Evolutionary conservation across 257 asterid species (phyloP).

Genomic region (Ilex asprella): DNA sequence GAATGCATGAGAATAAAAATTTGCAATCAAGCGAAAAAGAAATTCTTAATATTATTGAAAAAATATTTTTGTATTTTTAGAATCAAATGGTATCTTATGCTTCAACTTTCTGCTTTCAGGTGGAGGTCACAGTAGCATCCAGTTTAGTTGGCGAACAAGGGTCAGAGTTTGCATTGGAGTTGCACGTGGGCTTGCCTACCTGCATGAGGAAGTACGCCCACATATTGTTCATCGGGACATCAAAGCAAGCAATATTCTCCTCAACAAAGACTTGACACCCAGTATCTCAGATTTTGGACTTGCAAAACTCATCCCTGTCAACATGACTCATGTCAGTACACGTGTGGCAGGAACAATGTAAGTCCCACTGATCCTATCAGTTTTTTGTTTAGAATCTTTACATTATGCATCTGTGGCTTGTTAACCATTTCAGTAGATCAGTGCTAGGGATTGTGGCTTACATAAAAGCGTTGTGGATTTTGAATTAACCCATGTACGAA

Average conservation of each 20-base stretch:
- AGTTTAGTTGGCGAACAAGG: slow-evolving; percentile 67
- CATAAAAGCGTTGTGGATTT: no score
- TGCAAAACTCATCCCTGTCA: slow-evolving; percentile 84
- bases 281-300: slow-evolving; percentile 95
- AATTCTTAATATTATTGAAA: no score
- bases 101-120: slow-evolving; percentile 35
- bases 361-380: slow-evolving; percentile 17
- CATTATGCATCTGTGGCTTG: not conserved
- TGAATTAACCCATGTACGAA: no score
- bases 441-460: no score
- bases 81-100: slow-evolving; percentile 11
- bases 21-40: no score
- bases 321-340: slow-evolving; percentile 87
- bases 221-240: slow-evolving; percentile 91
- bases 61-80: not conserved
- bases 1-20: no score
- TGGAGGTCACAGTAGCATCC: slow-evolving; percentile 32
- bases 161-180: slow-evolving; percentile 63
- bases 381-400: not conserved
- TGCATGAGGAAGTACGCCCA: slow-evolving; percentile 91
- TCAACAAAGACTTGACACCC: slow-evolving; percentile 72
- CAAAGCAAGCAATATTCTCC: slow-evolving; percentile 95
- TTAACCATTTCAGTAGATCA: no score
- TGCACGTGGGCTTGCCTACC: slow-evolving; percentile 84
- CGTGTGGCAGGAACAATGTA: slow-evolving; percentile 97